These are phyloP conservation scores for Epichloe bromicola DNA, from an alignment of 2,329 filamentous ascomycete genomes.

Conservation along the genomic window DNA sequence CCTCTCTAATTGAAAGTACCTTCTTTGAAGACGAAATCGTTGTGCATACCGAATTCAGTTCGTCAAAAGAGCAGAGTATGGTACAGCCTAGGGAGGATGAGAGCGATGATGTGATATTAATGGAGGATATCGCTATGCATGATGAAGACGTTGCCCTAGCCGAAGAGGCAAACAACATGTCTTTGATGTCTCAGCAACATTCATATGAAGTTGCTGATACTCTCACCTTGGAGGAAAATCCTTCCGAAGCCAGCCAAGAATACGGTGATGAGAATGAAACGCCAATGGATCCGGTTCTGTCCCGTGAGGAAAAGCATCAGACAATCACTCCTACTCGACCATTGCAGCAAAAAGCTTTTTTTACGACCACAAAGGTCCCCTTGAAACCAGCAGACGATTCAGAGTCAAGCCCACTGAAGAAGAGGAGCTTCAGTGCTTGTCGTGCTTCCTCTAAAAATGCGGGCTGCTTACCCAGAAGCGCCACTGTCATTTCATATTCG, in stretches of 20 bases:
- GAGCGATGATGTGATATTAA: constrained; percentile 16
- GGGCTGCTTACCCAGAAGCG: constrained; percentile 30
- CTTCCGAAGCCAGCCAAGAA: constrained; percentile 51
- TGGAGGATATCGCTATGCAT: constrained; percentile 34
- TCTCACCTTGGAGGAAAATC: constrained; percentile 28
- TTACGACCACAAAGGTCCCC: constrained; percentile 67
- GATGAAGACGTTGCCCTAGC: constrained; percentile 45
- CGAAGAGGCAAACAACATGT: constrained; percentile 47
- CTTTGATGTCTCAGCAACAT: constrained; percentile 33
- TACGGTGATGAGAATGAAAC: constrained; percentile 55
- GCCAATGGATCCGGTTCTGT: constrained; percentile 38
- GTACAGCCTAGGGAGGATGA: constrained; percentile 9
- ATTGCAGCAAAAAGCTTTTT: constrained; percentile 38
- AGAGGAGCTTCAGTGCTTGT: constrained; percentile 37
- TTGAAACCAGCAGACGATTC: constrained; percentile 54
- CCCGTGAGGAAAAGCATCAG: constrained; percentile 10
- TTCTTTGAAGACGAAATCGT: constrained; percentile 53
- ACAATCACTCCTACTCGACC: constrained; percentile 45
- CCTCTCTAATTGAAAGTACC: constrained; percentile 29
- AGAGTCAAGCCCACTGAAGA: constrained; percentile 34
- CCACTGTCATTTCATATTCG: constrained; percentile 41
- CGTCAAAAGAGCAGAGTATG: constrained; percentile 7
- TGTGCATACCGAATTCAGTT: constrained; percentile 14
- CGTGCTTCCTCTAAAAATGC: constrained; percentile 32
- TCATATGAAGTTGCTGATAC: constrained; percentile 22